A percentile compares a stretch with the other conserved stretches of the same genome.
phyloP scores from a whole-genome alignment of 257 asterid species.

The Lavandula angustifolia region DNA sequence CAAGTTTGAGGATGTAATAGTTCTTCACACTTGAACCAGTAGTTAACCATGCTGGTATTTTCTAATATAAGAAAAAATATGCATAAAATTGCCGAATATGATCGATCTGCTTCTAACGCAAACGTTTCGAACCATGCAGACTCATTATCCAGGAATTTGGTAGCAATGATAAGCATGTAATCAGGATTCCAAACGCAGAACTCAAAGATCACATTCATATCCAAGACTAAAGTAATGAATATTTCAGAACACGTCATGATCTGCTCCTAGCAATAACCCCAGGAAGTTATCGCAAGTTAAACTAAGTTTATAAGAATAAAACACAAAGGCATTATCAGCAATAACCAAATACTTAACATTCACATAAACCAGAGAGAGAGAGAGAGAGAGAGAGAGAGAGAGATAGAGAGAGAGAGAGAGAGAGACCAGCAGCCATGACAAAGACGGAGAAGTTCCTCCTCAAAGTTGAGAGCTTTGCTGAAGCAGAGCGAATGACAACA shows the following conservation, averaged over 20 bases:
- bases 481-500: constrained; percentile 39
- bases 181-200: constrained; percentile 1
- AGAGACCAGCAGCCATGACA: constrained; percentile 80
- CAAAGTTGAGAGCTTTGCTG: constrained; percentile 40
- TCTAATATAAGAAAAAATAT: constrained; percentile 7
- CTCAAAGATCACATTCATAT: constrained; percentile 8
- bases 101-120: background rate
- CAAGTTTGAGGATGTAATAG: background rate
- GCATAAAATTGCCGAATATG: background rate
- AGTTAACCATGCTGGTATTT: constrained; percentile 7
- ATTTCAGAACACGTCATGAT: background rate
- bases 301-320: background rate
- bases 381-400: background rate
- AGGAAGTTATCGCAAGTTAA: background rate
- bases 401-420: constrained; percentile 1
- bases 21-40: background rate
- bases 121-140: background rate
- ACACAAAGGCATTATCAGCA: constrained; percentile 2
- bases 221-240: background rate
- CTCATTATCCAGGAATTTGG: background rate
- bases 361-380: background rate
- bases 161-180: background rate
- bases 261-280: background rate
- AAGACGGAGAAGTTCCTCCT: constrained; percentile 49
- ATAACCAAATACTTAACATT: constrained; percentile 7